These are phyloP conservation scores for Aspergillus calidoustus DNA, from an alignment of 2,329 filamentous ascomycete species.

Conservation along the genomic window DNA sequence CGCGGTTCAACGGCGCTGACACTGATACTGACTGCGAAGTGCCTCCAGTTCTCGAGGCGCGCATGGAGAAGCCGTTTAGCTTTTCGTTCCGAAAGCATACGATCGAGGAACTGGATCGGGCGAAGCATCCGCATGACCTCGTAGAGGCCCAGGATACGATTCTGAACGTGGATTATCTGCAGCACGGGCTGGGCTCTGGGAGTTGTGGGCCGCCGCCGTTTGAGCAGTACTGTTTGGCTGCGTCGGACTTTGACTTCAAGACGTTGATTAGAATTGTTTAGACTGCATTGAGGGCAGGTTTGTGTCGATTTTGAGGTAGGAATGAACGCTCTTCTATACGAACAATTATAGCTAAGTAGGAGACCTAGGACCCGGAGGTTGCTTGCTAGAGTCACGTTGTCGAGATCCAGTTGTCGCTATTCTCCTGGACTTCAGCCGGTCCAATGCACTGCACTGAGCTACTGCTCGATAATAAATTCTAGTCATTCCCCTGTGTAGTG, in stretches of 20 bases:
- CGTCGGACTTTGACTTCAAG: conserved; percentile 4
- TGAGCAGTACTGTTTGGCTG: conserved; percentile 6
- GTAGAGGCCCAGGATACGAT: conserved; percentile 32
- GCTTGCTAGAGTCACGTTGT: too few relatives aligned
- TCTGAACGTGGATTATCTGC: conserved; percentile 36
- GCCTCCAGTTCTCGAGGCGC: conserved; percentile 14
- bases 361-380: too few relatives aligned
- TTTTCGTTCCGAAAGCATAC: conserved; percentile 63
- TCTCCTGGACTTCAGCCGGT: too few relatives aligned
- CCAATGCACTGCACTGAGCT: too few relatives aligned
- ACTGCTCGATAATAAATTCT: too few relatives aligned
- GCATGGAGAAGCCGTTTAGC: conserved; percentile 47
- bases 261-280: conserved; percentile 3
- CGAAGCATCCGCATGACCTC: conserved; percentile 68
- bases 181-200: conserved; percentile 37
- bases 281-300: too few relatives aligned
- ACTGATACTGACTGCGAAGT: too few relatives aligned
- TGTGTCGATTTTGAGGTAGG: too few relatives aligned
- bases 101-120: conserved; percentile 58
- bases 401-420: too few relatives aligned
- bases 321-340: too few relatives aligned
- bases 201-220: conserved; percentile 8
- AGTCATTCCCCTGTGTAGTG: too few relatives aligned
- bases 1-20: conserved; percentile 33
- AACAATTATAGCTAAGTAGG: too few relatives aligned